A percentile compares a stretch with the other conserved stretches of the same genome.
Conservation (phyloP, 371 early-diverging fungal species). For the Lichtheimia hyalospora region DNA sequence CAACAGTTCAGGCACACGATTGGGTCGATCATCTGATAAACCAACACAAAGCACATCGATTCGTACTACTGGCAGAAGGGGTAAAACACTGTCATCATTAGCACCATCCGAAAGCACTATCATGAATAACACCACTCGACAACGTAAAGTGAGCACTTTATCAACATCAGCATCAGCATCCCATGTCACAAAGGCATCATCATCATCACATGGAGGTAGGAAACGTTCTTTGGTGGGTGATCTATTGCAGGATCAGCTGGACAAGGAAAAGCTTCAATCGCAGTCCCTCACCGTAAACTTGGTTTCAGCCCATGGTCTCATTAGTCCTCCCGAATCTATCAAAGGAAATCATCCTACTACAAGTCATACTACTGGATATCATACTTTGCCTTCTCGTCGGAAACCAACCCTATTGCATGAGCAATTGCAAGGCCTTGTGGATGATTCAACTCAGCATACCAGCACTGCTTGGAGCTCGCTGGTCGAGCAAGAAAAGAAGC, state of each 20-base stretch:
- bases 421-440: constrained; percentile 20
- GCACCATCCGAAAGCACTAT: constrained; percentile 5
- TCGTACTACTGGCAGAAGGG: neutral
- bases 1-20: constrained; percentile 9
- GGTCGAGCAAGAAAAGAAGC: constrained; percentile 17
- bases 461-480: constrained; percentile 16
- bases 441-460: constrained; percentile 6
- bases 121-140: neutral
- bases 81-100: neutral
- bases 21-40: neutral
- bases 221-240: constrained; percentile 10
- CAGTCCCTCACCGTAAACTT: constrained; percentile 16
- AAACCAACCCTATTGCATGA: constrained; percentile 17
- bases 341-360: constrained; percentile 3
- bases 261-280: constrained; percentile 19
- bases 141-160: constrained; percentile 9
- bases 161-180: constrained; percentile 5
- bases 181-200: neutral
- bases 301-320: constrained; percentile 20
- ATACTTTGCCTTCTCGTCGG: neutral
- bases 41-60: constrained; percentile 4
- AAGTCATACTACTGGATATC: neutral
- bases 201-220: constrained; percentile 2
- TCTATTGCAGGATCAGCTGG: constrained; percentile 23
- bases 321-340: constrained; percentile 15